These are phyloP conservation scores for Isoetes taiwanensis DNA, from an alignment of 75 land plant genomes.

Conservation along the genomic window DNA sequence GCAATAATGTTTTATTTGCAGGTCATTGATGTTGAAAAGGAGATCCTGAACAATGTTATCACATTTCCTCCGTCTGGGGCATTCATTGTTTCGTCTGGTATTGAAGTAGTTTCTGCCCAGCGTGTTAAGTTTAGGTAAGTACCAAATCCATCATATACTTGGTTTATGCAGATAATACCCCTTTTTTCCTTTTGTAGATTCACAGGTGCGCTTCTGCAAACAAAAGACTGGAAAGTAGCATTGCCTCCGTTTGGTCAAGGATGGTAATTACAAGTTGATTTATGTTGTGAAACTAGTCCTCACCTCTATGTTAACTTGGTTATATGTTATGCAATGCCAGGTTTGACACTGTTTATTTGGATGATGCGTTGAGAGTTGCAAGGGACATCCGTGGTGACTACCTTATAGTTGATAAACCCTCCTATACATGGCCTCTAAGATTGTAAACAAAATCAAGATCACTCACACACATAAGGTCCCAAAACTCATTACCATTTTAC, in stretches of 20 bases:
- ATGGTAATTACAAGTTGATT: conserved; percentile 40
- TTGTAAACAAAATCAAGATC: too few relatives aligned
- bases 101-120: conserved; percentile 53
- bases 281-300: neutral
- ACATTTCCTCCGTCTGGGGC: conserved; percentile 84
- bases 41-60: conserved; percentile 70
- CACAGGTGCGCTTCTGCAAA: conserved; percentile 69
- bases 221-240: conserved; percentile 65
- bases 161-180: neutral
- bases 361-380: conserved; percentile 72
- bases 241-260: conserved; percentile 96
- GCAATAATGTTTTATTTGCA: neutral
- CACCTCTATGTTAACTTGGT: too few relatives aligned
- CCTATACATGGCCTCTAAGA: conserved; percentile 69
- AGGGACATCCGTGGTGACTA: conserved; percentile 88
- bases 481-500: too few relatives aligned
- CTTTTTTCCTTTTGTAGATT: conserved; percentile 32
- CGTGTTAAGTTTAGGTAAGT: conserved; percentile 68
- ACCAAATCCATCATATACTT: neutral
- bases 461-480: too few relatives aligned
- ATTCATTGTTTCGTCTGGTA: conserved; percentile 68
- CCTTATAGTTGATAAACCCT: conserved; percentile 71
- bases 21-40: conserved; percentile 67
- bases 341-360: conserved; percentile 84
- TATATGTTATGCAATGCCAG: too few relatives aligned